Base-by-base conservation (phyloP, 345 rosid species). In the Aurinia saxatilis region DNA sequence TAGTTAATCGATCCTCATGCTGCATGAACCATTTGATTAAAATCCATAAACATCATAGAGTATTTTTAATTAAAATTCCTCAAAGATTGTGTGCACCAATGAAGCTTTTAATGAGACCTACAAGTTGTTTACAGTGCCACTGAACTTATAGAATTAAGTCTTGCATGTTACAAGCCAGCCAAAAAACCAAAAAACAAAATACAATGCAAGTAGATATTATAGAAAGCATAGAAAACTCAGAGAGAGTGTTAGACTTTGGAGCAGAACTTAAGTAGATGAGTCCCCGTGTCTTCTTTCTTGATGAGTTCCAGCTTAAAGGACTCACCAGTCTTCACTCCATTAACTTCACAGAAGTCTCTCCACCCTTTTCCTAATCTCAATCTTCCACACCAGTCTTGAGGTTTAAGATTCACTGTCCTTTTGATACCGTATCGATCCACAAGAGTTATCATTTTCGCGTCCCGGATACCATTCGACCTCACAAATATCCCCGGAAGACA, bases 301-400 rank as follows among this genome's bases (percentile, higher is more conserved):
- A 65, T 25, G 55, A 54, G 48, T 46, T 55, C 63, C 15, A 65
- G 27, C 63, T 25, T 25, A 10, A 65, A 55, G 15, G 70, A 55
- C 0, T 45, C 63, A 27, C 48, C 63, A 2, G 1, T 31, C 8
- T 35, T 65, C 55, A 65, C 55, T 15, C 21, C 62, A 45, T 35
- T 65, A 45, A n/a, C 55, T 10, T 54, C 14, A 45, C 70, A 65
- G 19, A 54, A 54, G 14, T 54, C 47, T 54, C 14, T 45, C 70
- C 70, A 54, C 38, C n/a, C 70, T 44, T 45, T 65, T 55, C 70
- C 62, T 35, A 65, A 0, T 44, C 54, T 54, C 54, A 15, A 11
- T 35, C 2, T 12, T 45, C 62, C 70, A 34, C 8, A 0, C 6
- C n/a, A 19, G 35, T 52, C 7, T 0, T 13, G 8, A 2, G 36